Percentiles rank a stretch among this genome's conserved stretches.
These are phyloP conservation scores for Atkinsonella hypoxylon DNA, from an alignment of 2,329 filamentous ascomycete species.

Conservation along the genomic window DNA sequence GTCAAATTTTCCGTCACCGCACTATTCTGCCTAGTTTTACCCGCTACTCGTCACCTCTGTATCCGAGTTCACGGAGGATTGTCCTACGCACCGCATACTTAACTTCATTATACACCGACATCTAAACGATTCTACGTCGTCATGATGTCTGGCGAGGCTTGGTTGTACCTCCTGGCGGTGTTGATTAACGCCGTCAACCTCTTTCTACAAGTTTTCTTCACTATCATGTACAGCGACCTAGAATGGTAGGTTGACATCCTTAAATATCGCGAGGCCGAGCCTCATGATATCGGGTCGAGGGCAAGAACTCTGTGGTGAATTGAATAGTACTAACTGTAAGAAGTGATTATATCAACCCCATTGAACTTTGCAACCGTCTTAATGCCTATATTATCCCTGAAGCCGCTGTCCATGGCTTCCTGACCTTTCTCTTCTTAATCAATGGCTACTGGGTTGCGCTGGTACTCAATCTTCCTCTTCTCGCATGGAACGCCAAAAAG, in stretches of 20 bases:
- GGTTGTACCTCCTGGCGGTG: slow-evolving; percentile 95
- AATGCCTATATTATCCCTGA: slow-evolving; percentile 99
- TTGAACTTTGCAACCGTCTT: slow-evolving; percentile 98
- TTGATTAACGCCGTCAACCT: slow-evolving; percentile 99
- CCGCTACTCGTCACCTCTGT: too few relatives aligned
- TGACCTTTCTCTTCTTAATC: slow-evolving; percentile 92
- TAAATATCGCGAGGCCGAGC: not conserved
- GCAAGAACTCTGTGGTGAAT: not conserved
- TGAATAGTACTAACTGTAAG: slow-evolving; percentile 8
- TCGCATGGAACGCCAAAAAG: slow-evolving; percentile 97
- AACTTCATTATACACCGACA: not conserved
- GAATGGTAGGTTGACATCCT: slow-evolving; percentile 67
- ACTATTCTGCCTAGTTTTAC: too few relatives aligned
- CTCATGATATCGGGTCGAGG: not conserved
- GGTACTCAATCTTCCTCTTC: slow-evolving; percentile 79
- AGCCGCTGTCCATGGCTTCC: slow-evolving; percentile 90
- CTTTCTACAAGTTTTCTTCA: slow-evolving; percentile 99
- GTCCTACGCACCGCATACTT: not conserved
- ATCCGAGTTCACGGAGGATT: too few relatives aligned
- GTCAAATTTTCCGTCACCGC: not conserved
- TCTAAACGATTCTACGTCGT: slow-evolving; percentile 2
- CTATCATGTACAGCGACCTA: slow-evolving; percentile 99
- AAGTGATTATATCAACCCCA: slow-evolving; percentile 99
- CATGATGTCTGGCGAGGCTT: slow-evolving; percentile 90
- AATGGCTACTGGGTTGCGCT: slow-evolving; percentile 98